Base-by-base conservation (phyloP, 176 grass and related monocot species). In the Raddia guianensis region DNA sequence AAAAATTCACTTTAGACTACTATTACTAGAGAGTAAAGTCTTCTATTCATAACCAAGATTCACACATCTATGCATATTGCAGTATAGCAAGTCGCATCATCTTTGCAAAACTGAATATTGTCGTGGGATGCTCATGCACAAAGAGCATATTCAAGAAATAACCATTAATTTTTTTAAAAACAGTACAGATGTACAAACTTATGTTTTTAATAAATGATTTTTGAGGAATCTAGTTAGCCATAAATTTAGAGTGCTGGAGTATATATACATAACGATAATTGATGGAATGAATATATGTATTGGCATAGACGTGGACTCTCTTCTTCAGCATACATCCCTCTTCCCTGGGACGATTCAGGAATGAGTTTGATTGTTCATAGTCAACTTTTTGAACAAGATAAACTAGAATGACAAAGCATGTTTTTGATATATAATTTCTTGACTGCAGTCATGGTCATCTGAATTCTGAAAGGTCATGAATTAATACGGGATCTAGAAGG, bases 351-450 rank as follows among this genome's bases (percentile, higher is more conserved):
- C 12, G n/a, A 3, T 60, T 45, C 53, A 75, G 21, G 67, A 18
- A 21, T 69, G 44, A 69, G 11, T 32, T 63, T 49, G 21, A 6
- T 77, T 27, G 13, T 49, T 48, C 46, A 12, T 63, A 35, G 21
- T 49, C 45, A 77, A 63, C 8, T 62, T 16, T 34, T 77, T 48
- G 34, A 35, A 77, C 14, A 5, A 33, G 46, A 76, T 76, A 76
- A 61, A 63, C 74, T 76, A 76, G 43, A 33, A 76, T 46, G 2
- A 47, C 13, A 3, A 76, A 49, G 45, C 44, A 76, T 13, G 43
- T 48, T 37, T 53, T 76, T 75, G 18, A 8, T 21, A 54, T 59
- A 45, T 16, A 57, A 35, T 12, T 16, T 55, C 9, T 42, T 74
- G 10, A 18, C 44, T 44, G 40, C 72, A 75, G 44, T 21, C n/a